A percentile compares a stretch with the other conserved stretches of the same genome.
Evolutionary conservation across 306 rosid genomes (phyloP).

Genomic region (Acmispon strigosus): DNA sequence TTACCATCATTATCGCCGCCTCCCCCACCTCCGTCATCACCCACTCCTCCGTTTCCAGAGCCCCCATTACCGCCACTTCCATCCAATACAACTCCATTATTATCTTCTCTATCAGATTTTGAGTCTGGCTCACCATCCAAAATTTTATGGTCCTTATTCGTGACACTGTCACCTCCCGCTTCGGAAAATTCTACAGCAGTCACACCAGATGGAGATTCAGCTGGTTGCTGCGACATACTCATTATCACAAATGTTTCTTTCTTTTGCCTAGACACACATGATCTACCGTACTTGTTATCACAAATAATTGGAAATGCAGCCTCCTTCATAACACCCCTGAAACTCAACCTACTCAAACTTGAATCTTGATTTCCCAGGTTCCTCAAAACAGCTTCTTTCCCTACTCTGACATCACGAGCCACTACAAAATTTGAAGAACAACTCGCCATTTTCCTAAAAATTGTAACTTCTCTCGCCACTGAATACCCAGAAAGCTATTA

Average conservation of each 20-base stretch:
- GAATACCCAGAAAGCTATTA: not conserved
- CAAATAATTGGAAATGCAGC: constrained; percentile 27
- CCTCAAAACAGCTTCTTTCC: constrained; percentile 40
- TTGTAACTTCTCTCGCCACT: constrained; percentile 1
- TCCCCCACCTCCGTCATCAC: constrained; percentile 30
- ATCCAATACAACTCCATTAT: constrained; percentile 26
- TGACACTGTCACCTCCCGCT: constrained; percentile 27
- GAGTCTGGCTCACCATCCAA: constrained; percentile 25
- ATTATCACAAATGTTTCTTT: constrained; percentile 24
- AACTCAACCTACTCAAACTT: constrained; percentile 29
- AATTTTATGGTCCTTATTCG: constrained; percentile 26
- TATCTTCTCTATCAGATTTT: constrained; percentile 15
- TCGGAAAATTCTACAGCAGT: constrained; percentile 26
- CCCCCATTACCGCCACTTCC: constrained; percentile 37
- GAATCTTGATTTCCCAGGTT: constrained; percentile 30
- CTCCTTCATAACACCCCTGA: constrained; percentile 38
- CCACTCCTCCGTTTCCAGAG: constrained; percentile 31
- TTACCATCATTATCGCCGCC: constrained; percentile 31
- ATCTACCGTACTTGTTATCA: constrained; percentile 22
- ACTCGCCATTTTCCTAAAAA: constrained; percentile 40
- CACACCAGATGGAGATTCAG: constrained; percentile 32
- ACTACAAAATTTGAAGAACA: constrained; percentile 40
- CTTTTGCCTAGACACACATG: constrained; percentile 21
- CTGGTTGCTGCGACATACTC: constrained; percentile 37
- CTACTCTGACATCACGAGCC: constrained; percentile 24